These are phyloP conservation scores for Phlyctochytrium arcticum DNA, from an alignment of 192 early-diverging fungal genomes.

Conservation along the genomic window DNA sequence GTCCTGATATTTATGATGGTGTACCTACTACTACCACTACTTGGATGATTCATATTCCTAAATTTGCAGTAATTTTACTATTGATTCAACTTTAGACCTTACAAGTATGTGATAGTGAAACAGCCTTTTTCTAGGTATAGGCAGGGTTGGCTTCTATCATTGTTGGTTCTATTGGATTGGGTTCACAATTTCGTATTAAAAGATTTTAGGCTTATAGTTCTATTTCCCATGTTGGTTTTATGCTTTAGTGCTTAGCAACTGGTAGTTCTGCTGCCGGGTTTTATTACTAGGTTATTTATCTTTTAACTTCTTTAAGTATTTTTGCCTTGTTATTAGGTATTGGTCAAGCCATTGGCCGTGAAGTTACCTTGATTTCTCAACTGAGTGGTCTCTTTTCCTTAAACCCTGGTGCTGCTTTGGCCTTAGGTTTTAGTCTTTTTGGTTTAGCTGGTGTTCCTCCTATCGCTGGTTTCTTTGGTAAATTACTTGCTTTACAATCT, in stretches of 20 bases:
- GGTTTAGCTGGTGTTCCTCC: constrained; percentile 48
- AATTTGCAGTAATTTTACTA: constrained; percentile 43
- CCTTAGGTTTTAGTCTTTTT: constrained; percentile 53
- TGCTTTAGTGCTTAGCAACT: constrained; percentile 38
- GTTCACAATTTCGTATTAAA: constrained; percentile 57
- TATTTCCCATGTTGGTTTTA: constrained; percentile 53
- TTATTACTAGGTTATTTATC: constrained; percentile 57
- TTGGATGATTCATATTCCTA: constrained; percentile 48
- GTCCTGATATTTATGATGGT: constrained; percentile 51
- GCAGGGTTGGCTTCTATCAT: constrained; percentile 54
- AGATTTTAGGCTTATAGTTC: constrained; percentile 51
- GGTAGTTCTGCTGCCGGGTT: constrained; percentile 42
- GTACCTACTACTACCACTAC: constrained; percentile 45
- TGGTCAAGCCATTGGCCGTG: constrained; percentile 53
- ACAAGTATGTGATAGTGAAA: constrained; percentile 38
- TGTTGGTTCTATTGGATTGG: constrained; percentile 61
- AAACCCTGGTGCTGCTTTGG: constrained; percentile 57
- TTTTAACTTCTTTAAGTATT: constrained; percentile 55
- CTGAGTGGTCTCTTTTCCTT: constrained; percentile 50
- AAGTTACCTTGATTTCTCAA: constrained; percentile 57
- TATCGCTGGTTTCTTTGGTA: constrained; percentile 45
- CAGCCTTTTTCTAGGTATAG: constrained; percentile 50
- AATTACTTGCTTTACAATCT: constrained; percentile 51
- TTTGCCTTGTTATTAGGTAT: constrained; percentile 58
- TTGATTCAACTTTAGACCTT: constrained; percentile 36